Conservation (phyloP, 495 filamentous ascomycete genomes). For the Penicillium bialowiezense region DNA sequence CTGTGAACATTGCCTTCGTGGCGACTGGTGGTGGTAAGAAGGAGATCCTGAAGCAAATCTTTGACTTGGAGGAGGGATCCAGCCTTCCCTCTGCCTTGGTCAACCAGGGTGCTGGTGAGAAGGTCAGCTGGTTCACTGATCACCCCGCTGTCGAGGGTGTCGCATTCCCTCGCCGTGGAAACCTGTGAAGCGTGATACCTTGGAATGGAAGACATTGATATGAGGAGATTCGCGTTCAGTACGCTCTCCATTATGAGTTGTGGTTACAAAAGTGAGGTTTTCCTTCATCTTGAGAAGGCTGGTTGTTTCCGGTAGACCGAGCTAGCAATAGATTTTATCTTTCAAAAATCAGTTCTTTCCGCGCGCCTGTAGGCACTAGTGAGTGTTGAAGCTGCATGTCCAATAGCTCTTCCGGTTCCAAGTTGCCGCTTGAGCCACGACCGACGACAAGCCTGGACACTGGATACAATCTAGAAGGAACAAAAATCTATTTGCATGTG, state of each 20-base stretch:
- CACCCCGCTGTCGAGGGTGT: constrained; percentile 78
- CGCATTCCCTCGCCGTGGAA: constrained; percentile 68
- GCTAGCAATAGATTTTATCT: neutral
- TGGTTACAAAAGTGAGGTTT: neutral
- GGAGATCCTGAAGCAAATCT: constrained; percentile 87
- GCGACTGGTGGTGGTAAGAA: constrained; percentile 87
- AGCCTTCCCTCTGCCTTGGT: constrained; percentile 81
- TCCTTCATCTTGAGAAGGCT: neutral
- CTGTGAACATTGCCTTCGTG: constrained; percentile 81
- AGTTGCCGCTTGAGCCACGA: no score
- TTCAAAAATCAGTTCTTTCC: no score
- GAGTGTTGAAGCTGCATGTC: no score
- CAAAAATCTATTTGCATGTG: no score
- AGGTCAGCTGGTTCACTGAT: constrained; percentile 95
- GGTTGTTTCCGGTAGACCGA: neutral
- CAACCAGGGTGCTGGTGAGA: constrained; percentile 76
- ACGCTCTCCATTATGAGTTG: no score
- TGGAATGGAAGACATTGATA: neutral
- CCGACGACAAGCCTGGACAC: no score
- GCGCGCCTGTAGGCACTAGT: no score
- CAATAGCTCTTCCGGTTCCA: no score
- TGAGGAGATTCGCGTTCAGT: no score
- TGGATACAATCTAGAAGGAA: no score
- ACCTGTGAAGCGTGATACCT: constrained; percentile 39
- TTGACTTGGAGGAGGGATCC: constrained; percentile 71